A percentile compares a stretch with the other conserved stretches of the same genome.
phyloP scores from a whole-genome alignment of 2,329 filamentous ascomycete species.

The Xylogone sp. region DNA sequence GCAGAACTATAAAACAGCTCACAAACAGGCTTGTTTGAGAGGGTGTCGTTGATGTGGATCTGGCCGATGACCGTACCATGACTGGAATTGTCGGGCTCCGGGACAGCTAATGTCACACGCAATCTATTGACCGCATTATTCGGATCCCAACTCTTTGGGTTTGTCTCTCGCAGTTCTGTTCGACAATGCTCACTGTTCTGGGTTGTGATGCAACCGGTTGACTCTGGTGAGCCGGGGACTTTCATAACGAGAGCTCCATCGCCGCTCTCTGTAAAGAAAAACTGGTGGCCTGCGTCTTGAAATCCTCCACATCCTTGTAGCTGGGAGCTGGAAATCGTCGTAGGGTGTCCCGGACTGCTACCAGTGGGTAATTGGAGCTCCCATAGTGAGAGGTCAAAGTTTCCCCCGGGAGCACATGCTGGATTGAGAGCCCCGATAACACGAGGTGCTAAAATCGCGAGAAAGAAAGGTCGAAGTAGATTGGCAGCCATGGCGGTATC shows the following conservation, averaged over 20 bases:
- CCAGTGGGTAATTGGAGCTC: conserved; percentile 35
- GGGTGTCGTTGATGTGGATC: conserved; percentile 30
- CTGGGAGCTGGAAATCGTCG: conserved; percentile 23
- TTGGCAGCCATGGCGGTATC: no score
- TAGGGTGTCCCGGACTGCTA: conserved; percentile 18
- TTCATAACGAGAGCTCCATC: conserved; percentile 32
- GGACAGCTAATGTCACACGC: conserved; percentile 24
- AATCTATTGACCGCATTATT: conserved; percentile 24
- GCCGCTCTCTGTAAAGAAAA: conserved; percentile 31
- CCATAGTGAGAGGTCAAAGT: conserved; percentile 28
- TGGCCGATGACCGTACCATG: conserved; percentile 34
- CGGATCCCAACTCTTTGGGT: conserved; percentile 28
- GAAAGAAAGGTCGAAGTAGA: no score
- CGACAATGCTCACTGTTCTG: conserved; percentile 35
- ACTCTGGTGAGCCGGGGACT: conserved; percentile 29
- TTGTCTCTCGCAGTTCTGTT: conserved; percentile 35
- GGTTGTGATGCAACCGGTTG: conserved; percentile 31
- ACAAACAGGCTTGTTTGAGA: conserved; percentile 33
- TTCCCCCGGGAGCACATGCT: conserved; percentile 20
- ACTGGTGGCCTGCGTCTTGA: conserved; percentile 16
- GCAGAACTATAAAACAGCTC: conserved; percentile 33
- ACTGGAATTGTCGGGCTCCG: conserved; percentile 26
- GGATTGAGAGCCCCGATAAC: not conserved
- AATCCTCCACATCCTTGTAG: conserved; percentile 32
- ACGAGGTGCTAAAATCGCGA: not conserved